Percentiles rank a stretch among this genome's conserved stretches.
These are phyloP conservation scores for Aspergillus fijiensis DNA, from an alignment of 2,329 filamentous ascomycete genomes.

Conservation along the genomic window DNA sequence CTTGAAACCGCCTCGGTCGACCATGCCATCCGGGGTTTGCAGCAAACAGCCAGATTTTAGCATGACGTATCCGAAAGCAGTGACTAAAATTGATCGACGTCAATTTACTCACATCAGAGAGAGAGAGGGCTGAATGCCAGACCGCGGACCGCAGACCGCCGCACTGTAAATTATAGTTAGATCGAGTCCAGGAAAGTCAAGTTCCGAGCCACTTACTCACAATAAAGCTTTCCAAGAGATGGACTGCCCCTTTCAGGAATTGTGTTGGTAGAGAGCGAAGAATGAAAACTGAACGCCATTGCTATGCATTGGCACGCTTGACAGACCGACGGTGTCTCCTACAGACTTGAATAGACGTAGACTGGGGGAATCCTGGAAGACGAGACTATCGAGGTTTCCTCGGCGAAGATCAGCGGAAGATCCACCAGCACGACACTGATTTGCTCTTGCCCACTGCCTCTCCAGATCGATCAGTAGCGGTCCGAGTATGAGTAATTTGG, in stretches of 20 bases:
- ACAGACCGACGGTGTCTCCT: conserved; percentile 1
- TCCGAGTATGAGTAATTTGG: not conserved
- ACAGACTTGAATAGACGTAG: conserved; percentile 7
- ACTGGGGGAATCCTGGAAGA: conserved; percentile 9
- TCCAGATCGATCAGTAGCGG: conserved; percentile 11
- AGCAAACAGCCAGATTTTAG: conserved; percentile 5
- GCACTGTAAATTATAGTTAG: not conserved
- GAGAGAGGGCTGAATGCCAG: not conserved
- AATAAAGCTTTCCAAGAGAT: not conserved
- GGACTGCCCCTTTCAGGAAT: not conserved
- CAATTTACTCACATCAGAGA: not conserved
- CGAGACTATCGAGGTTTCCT: conserved; percentile 6
- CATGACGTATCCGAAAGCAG: conserved; percentile 15
- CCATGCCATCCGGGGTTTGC: conserved; percentile 11
- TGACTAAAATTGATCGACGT: conserved; percentile 6
- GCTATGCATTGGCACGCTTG: not conserved
- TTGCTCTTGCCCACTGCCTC: not conserved
- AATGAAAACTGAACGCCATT: not conserved
- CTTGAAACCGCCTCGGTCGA: conserved; percentile 1
- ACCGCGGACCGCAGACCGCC: not conserved
- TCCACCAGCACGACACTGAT: conserved; percentile 9
- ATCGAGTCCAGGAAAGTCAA: not conserved
- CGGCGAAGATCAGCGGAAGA: conserved; percentile 10
- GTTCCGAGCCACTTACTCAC: too few species aligned
- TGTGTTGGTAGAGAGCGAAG: not conserved